A percentile compares a stretch with the other conserved stretches of the same genome.
These are phyloP conservation scores for Pseudisothecium myosuroides DNA, from an alignment of 225 moss, liverwort and hornwort genomes.

Conservation along the genomic window DNA sequence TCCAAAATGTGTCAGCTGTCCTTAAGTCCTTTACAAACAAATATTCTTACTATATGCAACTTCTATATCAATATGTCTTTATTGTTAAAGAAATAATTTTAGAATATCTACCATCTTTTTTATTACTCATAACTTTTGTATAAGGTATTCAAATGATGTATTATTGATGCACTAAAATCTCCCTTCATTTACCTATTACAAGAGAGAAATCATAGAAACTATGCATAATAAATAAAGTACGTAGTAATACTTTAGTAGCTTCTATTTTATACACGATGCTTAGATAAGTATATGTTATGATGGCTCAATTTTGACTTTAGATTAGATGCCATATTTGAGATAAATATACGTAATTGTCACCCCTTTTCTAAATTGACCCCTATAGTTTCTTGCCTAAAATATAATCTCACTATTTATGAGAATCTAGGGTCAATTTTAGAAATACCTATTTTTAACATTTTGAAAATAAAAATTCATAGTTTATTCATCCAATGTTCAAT, in stretches of 20 bases:
- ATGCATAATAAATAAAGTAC: neutral
- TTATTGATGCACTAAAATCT: too few relatives aligned
- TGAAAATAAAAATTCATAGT: neutral
- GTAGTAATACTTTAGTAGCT: neutral
- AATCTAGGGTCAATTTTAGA: neutral
- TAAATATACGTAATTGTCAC: neutral
- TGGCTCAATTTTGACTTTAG: neutral
- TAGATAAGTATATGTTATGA: neutral
- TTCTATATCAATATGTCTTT: neutral
- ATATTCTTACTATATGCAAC: neutral
- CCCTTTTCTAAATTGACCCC: fast-evolving
- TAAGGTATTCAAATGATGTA: neutral
- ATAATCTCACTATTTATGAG: neutral
- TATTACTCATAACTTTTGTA: neutral
- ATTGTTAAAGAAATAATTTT: neutral
- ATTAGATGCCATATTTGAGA: neutral
- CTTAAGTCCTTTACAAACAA: neutral
- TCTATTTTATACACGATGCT: neutral
- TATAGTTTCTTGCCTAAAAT: neutral
- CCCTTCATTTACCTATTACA: too few relatives aligned
- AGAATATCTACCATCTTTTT: neutral
- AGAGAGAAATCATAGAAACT: too few relatives aligned
- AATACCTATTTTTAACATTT: neutral
- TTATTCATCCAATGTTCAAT: neutral
- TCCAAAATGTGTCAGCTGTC: neutral